phyloP scores from a whole-genome alignment of 108 stramenopile genomes.

The Fistulifera solaris region DNA sequence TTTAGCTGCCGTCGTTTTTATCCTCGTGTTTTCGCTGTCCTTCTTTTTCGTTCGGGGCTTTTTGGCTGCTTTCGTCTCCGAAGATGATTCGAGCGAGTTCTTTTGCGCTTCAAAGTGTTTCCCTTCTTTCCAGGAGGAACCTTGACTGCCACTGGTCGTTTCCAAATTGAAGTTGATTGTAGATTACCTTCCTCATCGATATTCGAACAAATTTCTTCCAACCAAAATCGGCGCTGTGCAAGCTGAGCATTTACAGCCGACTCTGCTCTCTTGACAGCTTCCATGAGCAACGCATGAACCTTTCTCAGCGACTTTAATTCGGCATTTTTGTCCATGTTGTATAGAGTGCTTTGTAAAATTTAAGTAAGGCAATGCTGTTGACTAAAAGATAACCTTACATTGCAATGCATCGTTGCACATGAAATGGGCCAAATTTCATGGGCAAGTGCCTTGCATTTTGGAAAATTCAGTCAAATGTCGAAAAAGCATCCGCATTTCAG shows the following conservation, averaged over 20 bases:
- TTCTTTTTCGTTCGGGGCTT: slow-evolving; percentile 3
- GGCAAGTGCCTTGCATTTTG: too few species aligned
- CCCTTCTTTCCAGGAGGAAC: slow-evolving; percentile 6
- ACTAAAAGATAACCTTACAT: too few species aligned
- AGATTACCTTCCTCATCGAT: slow-evolving; percentile 24
- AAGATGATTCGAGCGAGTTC: not conserved
- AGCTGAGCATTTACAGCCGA: slow-evolving; percentile 54
- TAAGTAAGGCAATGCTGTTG: not conserved
- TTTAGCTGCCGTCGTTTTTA: not conserved
- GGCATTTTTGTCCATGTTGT: slow-evolving; percentile 1
- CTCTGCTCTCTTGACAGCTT: slow-evolving; percentile 41
- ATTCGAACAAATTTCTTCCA: slow-evolving; percentile 55
- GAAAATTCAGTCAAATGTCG: too few species aligned
- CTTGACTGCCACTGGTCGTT: slow-evolving; percentile 5
- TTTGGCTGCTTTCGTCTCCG: not conserved
- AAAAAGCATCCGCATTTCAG: too few species aligned
- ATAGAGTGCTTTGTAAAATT: not conserved
- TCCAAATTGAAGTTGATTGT: slow-evolving; percentile 21
- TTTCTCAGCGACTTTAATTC: slow-evolving; percentile 50
- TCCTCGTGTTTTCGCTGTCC: not conserved
- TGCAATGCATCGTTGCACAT: too few species aligned
- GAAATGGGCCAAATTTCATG: too few species aligned
- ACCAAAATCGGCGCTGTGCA: slow-evolving; percentile 45
- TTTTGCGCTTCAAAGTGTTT: slow-evolving; percentile 1
- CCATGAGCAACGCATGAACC: slow-evolving; percentile 39